Evolutionary conservation across 257 asterid genomes (phyloP).

Genomic region (Avicennia marina): DNA sequence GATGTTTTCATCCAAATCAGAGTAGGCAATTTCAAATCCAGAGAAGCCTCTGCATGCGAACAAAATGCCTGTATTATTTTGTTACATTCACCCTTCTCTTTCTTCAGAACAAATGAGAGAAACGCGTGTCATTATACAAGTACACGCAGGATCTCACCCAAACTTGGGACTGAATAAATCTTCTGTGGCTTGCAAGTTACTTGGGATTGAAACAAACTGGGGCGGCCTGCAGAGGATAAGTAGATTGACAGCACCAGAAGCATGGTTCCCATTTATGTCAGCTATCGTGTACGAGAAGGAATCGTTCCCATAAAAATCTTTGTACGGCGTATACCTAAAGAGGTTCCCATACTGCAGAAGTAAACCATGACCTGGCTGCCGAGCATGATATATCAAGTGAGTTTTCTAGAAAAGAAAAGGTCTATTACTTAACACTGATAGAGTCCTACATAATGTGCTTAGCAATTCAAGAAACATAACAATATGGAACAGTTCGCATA

Average conservation of each 20-base stretch:
- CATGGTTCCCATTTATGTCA: slow-evolving; percentile 68
- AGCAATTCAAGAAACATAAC: too few relatives aligned
- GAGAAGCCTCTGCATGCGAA: slow-evolving; percentile 67
- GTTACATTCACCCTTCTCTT: too few relatives aligned
- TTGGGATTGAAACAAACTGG: slow-evolving; percentile 60
- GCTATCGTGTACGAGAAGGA: slow-evolving; percentile 55
- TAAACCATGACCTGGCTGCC: slow-evolving; percentile 86
- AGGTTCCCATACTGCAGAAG: slow-evolving; percentile 49
- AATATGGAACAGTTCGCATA: too few relatives aligned
- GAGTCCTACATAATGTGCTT: too few relatives aligned
- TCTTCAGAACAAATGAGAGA: too few relatives aligned
- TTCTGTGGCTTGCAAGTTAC: slow-evolving; percentile 64
- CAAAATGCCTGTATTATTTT: neutral
- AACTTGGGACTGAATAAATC: slow-evolving; percentile 64
- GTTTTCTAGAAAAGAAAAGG: neutral
- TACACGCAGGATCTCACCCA: slow-evolving; percentile 43
- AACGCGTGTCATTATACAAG: too few relatives aligned
- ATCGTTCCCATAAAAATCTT: slow-evolving; percentile 71
- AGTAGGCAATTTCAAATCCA: slow-evolving; percentile 68
- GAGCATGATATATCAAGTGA: neutral
- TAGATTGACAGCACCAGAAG: slow-evolving; percentile 63
- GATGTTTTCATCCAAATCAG: slow-evolving; percentile 57
- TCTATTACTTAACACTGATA: too few relatives aligned
- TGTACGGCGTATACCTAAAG: slow-evolving; percentile 76
- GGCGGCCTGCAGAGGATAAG: slow-evolving; percentile 75